Evolutionary conservation across 371 early-diverging fungal genomes (phyloP).

Genomic region (Sporodiniella umbellata): DNA sequence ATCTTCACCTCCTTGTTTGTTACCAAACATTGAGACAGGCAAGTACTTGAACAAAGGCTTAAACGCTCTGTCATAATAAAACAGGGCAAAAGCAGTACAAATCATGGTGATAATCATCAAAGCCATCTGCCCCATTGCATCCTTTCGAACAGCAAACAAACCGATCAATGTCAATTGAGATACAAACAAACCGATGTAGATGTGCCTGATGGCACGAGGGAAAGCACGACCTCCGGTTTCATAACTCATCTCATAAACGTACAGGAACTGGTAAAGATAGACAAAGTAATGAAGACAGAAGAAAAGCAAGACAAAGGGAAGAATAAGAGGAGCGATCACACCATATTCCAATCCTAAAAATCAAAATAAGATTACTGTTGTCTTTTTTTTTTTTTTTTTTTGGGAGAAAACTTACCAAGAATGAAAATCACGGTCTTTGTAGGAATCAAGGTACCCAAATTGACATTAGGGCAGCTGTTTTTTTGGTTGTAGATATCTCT

Average conservation of each 20-base stretch:
- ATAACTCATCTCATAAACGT: constrained; percentile 62
- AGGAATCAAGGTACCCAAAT: constrained; percentile 53
- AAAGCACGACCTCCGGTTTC: constrained; percentile 71
- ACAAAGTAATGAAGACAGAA: constrained; percentile 73
- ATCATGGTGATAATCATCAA: constrained; percentile 54
- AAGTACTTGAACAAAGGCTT: constrained; percentile 65
- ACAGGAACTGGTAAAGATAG: constrained; percentile 78
- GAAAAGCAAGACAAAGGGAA: constrained; percentile 73
- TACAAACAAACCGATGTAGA: constrained; percentile 67
- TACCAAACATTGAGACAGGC: constrained; percentile 38
- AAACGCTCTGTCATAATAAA: constrained; percentile 60
- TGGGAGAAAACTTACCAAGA: constrained; percentile 44
- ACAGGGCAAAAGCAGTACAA: constrained; percentile 44
- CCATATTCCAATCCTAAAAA: constrained; percentile 58
- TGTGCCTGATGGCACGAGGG: constrained; percentile 64
- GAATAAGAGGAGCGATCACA: constrained; percentile 76
- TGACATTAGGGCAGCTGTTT: constrained; percentile 35
- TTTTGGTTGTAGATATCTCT: constrained; percentile 62
- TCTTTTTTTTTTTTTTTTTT: too few relatives aligned
- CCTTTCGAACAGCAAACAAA: constrained; percentile 57
- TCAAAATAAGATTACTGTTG: too few relatives aligned
- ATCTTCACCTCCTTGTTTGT: not conserved
- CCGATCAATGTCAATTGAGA: constrained; percentile 69
- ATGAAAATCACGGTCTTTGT: constrained; percentile 68
- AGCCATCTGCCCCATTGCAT: constrained; percentile 45